Base-by-base conservation (phyloP, 257 asterid genomes). In the Nicotiana undulata region DNA sequence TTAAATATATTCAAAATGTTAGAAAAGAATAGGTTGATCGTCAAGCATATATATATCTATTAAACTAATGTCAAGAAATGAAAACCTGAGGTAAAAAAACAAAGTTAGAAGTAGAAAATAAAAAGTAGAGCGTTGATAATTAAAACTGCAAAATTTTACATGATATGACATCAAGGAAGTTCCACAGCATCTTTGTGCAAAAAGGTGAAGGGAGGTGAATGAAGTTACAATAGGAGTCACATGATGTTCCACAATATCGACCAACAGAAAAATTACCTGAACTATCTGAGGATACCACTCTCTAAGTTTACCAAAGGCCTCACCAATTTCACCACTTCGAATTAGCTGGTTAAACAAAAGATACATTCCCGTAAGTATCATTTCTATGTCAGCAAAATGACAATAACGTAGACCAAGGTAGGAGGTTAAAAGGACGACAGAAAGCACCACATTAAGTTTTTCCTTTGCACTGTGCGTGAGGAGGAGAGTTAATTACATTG, bases 281-380 rank as follows among this genome's bases (percentile, higher is more conserved):
- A 96, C 85, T 85, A 92, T 88, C 87, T 89, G 92, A 75, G 97
- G 98, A 86, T 91, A 96, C 90, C 90, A 90, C 12, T 85, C 85
- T 24, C 58, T 83, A 77, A 96, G 97, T 78, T 89, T 87, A 32
- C 84, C 76, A 77, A 94, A 85, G 12, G 97, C 90, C 64, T 90
- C 96, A 86, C 92, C 97, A 18, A 94, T 91, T 81, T 92, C 84
- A 18, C 98, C 98, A 75, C 81, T 77, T 89, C 92, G 90, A 81
- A 96, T 96, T 52, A 92, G 92, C 98, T 96, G 76, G 84, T 85
- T 58, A 65, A 65, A 72, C 77, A 80, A 84, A 81, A 77, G 67
- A 59, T 49, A 75, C 75, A 63, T 12, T 74, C 79, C 44, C 2
- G n/a, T 74, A 49, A 74, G 44, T 49, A 49, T 74, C 77, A 70